Evolutionary conservation across 768 basidiomycete species (phyloP).

Genomic region (Dioszegia hungarica): DNA sequence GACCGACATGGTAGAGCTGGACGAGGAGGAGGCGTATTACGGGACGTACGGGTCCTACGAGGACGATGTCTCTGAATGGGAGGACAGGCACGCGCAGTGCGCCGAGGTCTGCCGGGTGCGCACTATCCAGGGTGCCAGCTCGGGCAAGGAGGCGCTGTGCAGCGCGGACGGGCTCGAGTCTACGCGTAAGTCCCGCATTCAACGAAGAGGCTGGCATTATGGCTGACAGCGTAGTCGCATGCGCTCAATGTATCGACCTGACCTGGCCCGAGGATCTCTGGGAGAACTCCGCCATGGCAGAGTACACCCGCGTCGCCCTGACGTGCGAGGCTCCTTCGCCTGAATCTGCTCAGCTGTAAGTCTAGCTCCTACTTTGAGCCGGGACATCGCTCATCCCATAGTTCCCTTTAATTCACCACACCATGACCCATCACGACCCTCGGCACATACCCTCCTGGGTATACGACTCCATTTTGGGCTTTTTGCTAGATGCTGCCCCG

Average conservation of each 20-base stretch:
- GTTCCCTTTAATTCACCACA: too few species aligned
- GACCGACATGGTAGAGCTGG: neutral
- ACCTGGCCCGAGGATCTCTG: slow-evolving; percentile 36
- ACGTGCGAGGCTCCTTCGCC: slow-evolving; percentile 18
- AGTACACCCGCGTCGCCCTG: slow-evolving; percentile 33
- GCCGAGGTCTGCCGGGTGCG: slow-evolving; percentile 1
- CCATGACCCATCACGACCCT: neutral
- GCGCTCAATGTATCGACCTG: slow-evolving; percentile 38
- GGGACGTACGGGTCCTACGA: slow-evolving; percentile 4
- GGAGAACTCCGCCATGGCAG: slow-evolving; percentile 39
- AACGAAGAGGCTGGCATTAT: neutral
- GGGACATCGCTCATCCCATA: neutral
- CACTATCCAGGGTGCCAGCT: slow-evolving; percentile 18
- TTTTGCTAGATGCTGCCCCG: too few species aligned
- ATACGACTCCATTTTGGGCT: too few species aligned
- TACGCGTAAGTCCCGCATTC: slow-evolving; percentile 30
- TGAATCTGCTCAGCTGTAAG: slow-evolving; percentile 20
- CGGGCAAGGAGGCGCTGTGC: slow-evolving; percentile 35
- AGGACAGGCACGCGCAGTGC: slow-evolving; percentile 2
- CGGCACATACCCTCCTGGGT: neutral
- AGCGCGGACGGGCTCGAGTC: slow-evolving; percentile 21
- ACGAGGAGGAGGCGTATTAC: slow-evolving; percentile 10
- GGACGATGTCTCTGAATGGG: neutral
- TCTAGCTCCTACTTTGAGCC: neutral
- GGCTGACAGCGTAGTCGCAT: slow-evolving; percentile 22